Percentiles rank a stretch among this genome's conserved stretches.
phyloP scores from a whole-genome alignment of 306 rosid species.

The Morella rubra region DNA sequence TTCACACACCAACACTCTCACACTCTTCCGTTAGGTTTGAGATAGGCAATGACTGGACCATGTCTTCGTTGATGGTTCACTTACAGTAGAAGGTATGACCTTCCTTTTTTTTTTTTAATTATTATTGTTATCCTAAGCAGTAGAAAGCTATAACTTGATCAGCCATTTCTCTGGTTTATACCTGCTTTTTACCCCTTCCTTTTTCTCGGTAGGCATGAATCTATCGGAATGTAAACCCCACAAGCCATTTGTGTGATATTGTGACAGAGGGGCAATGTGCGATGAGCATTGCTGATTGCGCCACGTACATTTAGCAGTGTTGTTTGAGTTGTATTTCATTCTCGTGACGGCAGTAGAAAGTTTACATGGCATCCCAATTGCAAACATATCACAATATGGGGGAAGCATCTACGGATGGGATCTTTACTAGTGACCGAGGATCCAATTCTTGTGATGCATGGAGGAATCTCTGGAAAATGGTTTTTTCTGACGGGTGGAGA shows the following conservation, averaged over 20 bases:
- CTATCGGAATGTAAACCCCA: too few relatives aligned
- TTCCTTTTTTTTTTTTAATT: too few relatives aligned
- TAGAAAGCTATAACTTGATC: neutral
- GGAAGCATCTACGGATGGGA: neutral
- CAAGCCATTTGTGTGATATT: too few relatives aligned
- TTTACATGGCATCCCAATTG: too few relatives aligned
- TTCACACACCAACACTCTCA: too few relatives aligned
- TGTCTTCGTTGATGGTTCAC: neutral
- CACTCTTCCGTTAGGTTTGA: slow-evolving; percentile 12
- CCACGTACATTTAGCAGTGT: neutral
- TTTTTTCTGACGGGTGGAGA: neutral
- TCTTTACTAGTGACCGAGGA: neutral
- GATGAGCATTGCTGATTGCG: neutral
- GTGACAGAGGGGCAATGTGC: too few relatives aligned
- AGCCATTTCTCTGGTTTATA: neutral
- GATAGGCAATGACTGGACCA: neutral
- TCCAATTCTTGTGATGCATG: slow-evolving; percentile 11
- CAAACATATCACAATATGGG: too few relatives aligned
- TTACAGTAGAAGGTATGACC: neutral
- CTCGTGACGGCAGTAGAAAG: neutral
- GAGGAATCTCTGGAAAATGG: slow-evolving; percentile 21
- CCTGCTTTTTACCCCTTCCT: neutral
- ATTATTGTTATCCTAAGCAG: too few relatives aligned
- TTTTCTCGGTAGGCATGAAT: too few relatives aligned
- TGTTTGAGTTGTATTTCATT: neutral